Evolutionary conservation across 1,139 yeast genomes (phyloP).

Genomic region (Suhomyces taliae): DNA sequence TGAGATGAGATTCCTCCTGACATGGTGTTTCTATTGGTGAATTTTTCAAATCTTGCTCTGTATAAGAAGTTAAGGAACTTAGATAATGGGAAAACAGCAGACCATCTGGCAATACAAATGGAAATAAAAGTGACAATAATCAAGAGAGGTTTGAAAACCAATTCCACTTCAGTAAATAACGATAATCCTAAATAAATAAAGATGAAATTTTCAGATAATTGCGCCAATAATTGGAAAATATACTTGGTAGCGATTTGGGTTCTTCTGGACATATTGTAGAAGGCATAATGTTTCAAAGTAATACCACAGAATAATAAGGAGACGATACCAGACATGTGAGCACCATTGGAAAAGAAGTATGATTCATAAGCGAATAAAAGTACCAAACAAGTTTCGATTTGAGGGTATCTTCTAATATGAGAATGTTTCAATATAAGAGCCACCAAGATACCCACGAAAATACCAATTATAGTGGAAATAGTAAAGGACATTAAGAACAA

Average conservation of each 20-base stretch:
- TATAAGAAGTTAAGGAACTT: conserved; percentile 78
- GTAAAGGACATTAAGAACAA: conserved; percentile 92
- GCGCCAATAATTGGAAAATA: conserved; percentile 90
- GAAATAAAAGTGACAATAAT: conserved; percentile 88
- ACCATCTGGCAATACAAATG: conserved; percentile 95
- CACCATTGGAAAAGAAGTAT: conserved; percentile 96
- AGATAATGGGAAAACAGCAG: conserved; percentile 94
- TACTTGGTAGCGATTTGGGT: conserved; percentile 96
- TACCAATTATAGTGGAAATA: conserved; percentile 88
- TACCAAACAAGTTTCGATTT: conserved; percentile 92
- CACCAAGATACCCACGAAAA: conserved; percentile 80
- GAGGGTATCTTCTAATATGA: conserved; percentile 90
- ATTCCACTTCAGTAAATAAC: conserved; percentile 90
- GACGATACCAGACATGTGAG: conserved; percentile 99
- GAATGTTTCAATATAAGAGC: conserved; percentile 91
- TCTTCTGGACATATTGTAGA: conserved; percentile 94
- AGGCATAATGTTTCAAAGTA: conserved; percentile 94
- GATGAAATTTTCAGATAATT: conserved; percentile 93
- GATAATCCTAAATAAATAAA: conserved; percentile 94
- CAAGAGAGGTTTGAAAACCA: conserved; percentile 89
- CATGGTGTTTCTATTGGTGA: conserved; percentile 32
- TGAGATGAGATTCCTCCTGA: conserved; percentile 42
- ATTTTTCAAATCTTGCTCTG: conserved; percentile 51
- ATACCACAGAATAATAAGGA: conserved; percentile 94
- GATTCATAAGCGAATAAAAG: conserved; percentile 91